Evolutionary conservation across 73 alveolate genomes (phyloP).

Genomic region (Tetrahymena elliotti): DNA sequence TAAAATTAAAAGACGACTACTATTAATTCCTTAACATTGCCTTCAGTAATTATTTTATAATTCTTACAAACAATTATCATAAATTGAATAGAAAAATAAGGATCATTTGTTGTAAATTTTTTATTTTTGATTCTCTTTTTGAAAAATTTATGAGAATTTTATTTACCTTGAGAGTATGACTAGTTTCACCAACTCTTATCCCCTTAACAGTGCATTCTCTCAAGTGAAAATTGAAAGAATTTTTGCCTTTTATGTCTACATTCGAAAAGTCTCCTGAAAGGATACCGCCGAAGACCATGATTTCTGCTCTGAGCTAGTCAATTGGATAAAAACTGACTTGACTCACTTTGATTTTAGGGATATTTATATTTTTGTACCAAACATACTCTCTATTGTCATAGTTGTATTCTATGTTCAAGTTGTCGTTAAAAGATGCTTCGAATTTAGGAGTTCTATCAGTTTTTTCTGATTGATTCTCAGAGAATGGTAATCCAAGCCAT

Average conservation of each 20-base stretch:
- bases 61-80: no score
- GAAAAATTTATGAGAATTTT: neutral
- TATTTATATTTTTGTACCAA: neutral
- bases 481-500: neutral
- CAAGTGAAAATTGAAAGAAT: neutral
- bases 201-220: neutral
- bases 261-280: neutral
- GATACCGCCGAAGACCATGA: neutral
- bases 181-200: neutral
- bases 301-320: neutral
- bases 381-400: neutral
- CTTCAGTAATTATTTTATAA: neutral
- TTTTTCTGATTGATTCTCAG: neutral
- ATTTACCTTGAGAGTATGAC: neutral
- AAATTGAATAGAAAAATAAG: no score
- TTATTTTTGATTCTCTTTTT: neutral
- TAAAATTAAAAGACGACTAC: neutral
- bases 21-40: no score
- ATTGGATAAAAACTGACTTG: neutral
- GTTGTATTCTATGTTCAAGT: neutral
- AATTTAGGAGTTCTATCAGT: neutral
- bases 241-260: neutral
- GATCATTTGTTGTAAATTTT: no score
- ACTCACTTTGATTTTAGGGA: neutral
- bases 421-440: neutral